phyloP scores from a whole-genome alignment of 1,284 basidiomycete species.

The Athelia sp. region DNA sequence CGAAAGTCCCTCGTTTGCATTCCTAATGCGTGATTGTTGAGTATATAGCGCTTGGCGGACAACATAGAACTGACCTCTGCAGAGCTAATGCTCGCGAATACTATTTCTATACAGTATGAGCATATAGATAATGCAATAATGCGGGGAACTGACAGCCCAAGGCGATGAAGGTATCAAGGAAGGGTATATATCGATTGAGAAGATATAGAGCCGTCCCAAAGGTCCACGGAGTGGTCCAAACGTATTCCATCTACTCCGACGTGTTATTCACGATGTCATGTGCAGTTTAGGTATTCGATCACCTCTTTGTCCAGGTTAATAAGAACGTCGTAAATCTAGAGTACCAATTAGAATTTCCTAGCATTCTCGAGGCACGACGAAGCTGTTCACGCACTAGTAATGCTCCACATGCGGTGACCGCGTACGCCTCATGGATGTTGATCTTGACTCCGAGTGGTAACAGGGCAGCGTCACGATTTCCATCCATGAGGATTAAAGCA shows the following conservation, averaged over 20 bases:
- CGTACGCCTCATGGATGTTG: too few relatives aligned
- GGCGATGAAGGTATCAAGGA: constrained; percentile 33
- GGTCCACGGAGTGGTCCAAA: constrained; percentile 30
- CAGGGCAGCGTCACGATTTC: too few relatives aligned
- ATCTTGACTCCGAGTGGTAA: too few relatives aligned
- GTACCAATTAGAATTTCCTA: too few relatives aligned
- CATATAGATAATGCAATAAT: neutral
- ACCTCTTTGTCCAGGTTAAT: constrained; percentile 38
- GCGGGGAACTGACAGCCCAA: constrained; percentile 23
- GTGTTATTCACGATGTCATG: neutral
- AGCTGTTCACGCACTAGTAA: too few relatives aligned
- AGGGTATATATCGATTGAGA: constrained; percentile 37
- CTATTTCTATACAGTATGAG: constrained; percentile 10
- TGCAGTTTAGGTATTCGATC: neutral
- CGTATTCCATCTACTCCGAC: constrained; percentile 29
- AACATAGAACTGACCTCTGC: constrained; percentile 20
- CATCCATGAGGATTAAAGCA: too few relatives aligned
- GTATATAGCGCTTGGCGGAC: neutral
- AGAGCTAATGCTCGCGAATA: constrained; percentile 19
- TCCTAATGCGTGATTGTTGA: constrained; percentile 12
- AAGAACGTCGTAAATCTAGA: constrained; percentile 30
- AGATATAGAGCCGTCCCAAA: constrained; percentile 31
- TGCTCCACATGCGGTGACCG: too few relatives aligned
- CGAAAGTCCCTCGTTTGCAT: constrained; percentile 21
- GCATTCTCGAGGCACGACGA: too few relatives aligned